Conservation (phyloP, 768 basidiomycete genomes). For the Chalciporus piperatus region DNA sequence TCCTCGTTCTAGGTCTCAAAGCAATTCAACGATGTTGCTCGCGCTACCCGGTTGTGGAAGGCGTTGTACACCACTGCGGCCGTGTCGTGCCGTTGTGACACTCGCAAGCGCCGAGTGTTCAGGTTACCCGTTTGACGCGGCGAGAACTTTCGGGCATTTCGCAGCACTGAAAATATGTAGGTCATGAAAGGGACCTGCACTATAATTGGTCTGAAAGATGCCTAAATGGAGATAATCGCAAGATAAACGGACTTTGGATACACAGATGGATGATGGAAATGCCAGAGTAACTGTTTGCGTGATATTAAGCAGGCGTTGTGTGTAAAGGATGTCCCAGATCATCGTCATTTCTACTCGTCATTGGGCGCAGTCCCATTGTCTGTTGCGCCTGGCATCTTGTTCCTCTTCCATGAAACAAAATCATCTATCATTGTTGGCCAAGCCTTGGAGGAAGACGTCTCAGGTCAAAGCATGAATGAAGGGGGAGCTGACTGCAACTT, state of each 20-base stretch:
- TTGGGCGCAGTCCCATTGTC: not conserved
- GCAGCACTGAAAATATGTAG: too few relatives aligned
- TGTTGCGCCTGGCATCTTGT: constrained; percentile 10
- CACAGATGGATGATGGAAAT: constrained; percentile 1
- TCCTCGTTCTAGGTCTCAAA: constrained; percentile 43
- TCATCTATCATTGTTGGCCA: constrained; percentile 85
- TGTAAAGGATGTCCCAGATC: constrained; percentile 10
- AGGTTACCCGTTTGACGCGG: too few relatives aligned
- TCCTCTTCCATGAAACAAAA: constrained; percentile 67
- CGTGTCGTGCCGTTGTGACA: too few relatives aligned
- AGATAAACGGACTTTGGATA: not conserved
- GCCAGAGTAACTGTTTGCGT: constrained; percentile 9
- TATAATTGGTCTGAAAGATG: too few relatives aligned
- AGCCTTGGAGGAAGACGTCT: constrained; percentile 42
- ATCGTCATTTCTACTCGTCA: constrained; percentile 2
- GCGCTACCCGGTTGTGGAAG: constrained; percentile 25
- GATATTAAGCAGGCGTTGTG: constrained; percentile 17
- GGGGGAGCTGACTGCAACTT: constrained; percentile 23
- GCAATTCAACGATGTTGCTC: constrained; percentile 39
- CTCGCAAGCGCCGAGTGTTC: too few relatives aligned
- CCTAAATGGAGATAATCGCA: too few relatives aligned
- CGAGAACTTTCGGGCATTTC: too few relatives aligned
- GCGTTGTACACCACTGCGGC: constrained; percentile 22
- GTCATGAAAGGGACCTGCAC: too few relatives aligned
- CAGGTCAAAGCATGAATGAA: constrained; percentile 1